Evolutionary conservation across 2,329 filamentous ascomycete species (phyloP), one percentile per base, ranked within the genome.

Genomic region (Fusarium lyarnte): DNA sequence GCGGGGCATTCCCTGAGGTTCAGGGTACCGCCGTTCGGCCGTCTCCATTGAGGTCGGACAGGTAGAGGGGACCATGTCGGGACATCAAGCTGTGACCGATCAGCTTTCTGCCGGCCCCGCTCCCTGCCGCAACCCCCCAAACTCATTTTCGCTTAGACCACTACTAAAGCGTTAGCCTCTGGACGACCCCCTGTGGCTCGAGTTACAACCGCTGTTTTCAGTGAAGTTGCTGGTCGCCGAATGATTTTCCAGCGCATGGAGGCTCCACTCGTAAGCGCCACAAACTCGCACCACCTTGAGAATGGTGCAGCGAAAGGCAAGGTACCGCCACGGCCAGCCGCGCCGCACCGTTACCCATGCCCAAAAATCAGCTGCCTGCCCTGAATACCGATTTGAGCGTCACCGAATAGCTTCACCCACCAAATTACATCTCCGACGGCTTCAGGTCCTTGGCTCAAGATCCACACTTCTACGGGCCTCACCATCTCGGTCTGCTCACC

Each of bases 371-470:
- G 58, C 58, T 74, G 70, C 63, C 29, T 51, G 45, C 38, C 65
- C 55, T 58, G 45, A 42, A 53, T 41, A 69, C 51, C 51, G 36
- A 65, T 38, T 52, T 57, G 43, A 72, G 45, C 53, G 41, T 59
- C 33, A 73, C 52, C 54, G 38, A 55, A 77, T 74, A 77, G 65
- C 73, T 77, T 77, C 75, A 74, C 60, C 64, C 47, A 58, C 64
- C 47, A 58, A 59, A 55, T 71, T 60, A 65, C 57, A 69, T 53
- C 54, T 63, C 63, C 59, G 38, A 43, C 35, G 43, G 35, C 63
- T 38, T 59, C 49, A 59, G 29, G 43, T 39, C 43, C 41, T 39
- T 58, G 45, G 35, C 29, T 47, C 60, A 43, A 69, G 58, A 74
- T 74, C 75, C 73, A 73, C 73, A 58, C 58, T 45, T 57, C 66